Evolutionary conservation across 2,329 filamentous ascomycete species (phyloP).

Genomic region (Calycina marina): DNA sequence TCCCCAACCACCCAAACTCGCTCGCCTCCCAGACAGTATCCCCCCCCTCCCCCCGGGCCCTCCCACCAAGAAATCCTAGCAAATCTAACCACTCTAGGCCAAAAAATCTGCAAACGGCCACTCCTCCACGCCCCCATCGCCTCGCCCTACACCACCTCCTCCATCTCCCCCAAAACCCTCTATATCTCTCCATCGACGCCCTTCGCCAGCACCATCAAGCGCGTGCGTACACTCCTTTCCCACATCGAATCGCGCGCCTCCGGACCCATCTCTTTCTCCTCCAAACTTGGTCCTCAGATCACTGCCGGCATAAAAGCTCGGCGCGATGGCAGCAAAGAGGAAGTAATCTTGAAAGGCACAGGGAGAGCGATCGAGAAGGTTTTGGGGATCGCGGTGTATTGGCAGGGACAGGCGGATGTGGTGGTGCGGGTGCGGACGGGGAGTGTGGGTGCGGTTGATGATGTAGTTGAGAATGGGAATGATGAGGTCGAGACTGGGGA

Average conservation of each 20-base stretch:
- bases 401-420: conserved; percentile 16
- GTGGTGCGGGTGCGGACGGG: conserved; percentile 18
- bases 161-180: conserved; percentile 14
- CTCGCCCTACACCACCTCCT: conserved; percentile 9
- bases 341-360: conserved; percentile 20
- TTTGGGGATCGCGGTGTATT: conserved; percentile 16
- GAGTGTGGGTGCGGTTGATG: conserved; percentile 22
- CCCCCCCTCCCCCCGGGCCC: not conserved
- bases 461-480: conserved; percentile 14
- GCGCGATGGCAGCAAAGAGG: conserved; percentile 11
- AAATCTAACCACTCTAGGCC: conserved; percentile 9
- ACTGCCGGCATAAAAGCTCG: conserved; percentile 8
- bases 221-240: conserved; percentile 16
- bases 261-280: conserved; percentile 8
- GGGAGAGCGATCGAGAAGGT: conserved; percentile 22
- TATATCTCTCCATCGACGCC: conserved; percentile 19
- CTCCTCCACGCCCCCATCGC: conserved; percentile 21
- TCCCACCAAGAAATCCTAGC: conserved; percentile 2
- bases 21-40: conserved; percentile 12
- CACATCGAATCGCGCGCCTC: conserved; percentile 15
- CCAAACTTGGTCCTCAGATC: conserved; percentile 7
- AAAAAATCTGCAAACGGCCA: conserved; percentile 21
- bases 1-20: conserved; percentile 11
- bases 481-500: conserved; percentile 7
- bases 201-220: conserved; percentile 21